Evolutionary conservation across 2,329 filamentous ascomycete genomes (phyloP).

Genomic region (Arthroderma uncinatum): DNA sequence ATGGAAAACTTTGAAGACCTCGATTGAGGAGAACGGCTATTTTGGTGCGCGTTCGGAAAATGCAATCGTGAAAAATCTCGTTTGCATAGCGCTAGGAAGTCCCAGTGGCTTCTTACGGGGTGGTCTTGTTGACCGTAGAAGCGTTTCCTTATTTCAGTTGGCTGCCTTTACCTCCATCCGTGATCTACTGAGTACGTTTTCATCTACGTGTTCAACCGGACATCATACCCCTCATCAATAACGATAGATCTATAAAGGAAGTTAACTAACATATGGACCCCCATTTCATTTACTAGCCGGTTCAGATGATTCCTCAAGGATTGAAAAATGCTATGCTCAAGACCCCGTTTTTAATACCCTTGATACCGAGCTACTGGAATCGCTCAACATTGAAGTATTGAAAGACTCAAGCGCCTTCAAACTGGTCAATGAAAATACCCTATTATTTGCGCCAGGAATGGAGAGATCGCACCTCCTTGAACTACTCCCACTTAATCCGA

Average conservation of each 20-base stretch:
- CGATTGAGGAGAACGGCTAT: conserved; percentile 2
- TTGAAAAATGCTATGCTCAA: conserved; percentile 39
- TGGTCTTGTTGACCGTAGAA: conserved; percentile 33
- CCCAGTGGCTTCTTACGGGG: conserved; percentile 33
- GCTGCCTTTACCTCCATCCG: conserved; percentile 27
- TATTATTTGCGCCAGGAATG: conserved; percentile 53
- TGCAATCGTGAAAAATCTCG: conserved; percentile 20
- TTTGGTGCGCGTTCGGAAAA: neutral
- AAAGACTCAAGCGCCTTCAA: conserved; percentile 44
- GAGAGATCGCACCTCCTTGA: conserved; percentile 42
- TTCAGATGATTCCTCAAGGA: conserved; percentile 27
- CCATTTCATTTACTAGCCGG: neutral
- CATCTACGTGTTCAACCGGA: neutral
- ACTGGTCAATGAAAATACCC: conserved; percentile 37
- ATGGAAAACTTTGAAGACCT: conserved; percentile 18
- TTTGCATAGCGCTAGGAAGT: conserved; percentile 34
- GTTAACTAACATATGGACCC: neutral
- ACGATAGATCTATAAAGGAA: neutral
- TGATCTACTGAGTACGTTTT: conserved; percentile 20
- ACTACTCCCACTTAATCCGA: conserved; percentile 41
- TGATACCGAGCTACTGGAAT: conserved; percentile 29
- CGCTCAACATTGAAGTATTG: conserved; percentile 29
- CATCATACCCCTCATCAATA: neutral
- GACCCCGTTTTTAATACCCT: conserved; percentile 42
- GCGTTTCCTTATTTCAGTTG: conserved; percentile 33